A percentile compares a stretch with the other conserved stretches of the same genome.
phyloP scores from a whole-genome alignment of 768 basidiomycete genomes.

The Atractiella rhizophila region DNA sequence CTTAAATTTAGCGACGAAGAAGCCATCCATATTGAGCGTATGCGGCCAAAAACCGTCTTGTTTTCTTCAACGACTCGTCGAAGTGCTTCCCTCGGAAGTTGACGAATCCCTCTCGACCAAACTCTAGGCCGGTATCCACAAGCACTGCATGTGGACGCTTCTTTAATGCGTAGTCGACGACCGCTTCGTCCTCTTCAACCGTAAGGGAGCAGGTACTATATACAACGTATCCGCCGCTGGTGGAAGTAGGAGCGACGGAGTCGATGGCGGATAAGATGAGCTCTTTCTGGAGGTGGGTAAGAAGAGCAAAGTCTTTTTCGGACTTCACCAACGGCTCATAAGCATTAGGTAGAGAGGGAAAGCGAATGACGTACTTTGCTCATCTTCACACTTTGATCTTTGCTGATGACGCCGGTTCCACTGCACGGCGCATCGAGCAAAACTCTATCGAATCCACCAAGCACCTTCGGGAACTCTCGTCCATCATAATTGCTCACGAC shows the following conservation, averaged over 20 bases:
- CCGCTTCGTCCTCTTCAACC: conserved; percentile 93
- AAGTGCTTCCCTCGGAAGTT: conserved; percentile 77
- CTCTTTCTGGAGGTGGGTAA: conserved; percentile 96
- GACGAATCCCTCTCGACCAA: conserved; percentile 76
- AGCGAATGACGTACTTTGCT: conserved; percentile 52
- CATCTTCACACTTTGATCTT: conserved; percentile 86
- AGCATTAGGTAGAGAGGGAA: background rate
- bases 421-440: conserved; percentile 90
- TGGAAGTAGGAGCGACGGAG: conserved; percentile 66
- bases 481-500: conserved; percentile 93
- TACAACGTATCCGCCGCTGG: conserved; percentile 76
- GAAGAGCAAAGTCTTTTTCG: conserved; percentile 76
- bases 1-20: conserved; percentile 95
- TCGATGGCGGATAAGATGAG: conserved; percentile 94
- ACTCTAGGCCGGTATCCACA: conserved; percentile 73
- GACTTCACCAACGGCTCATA: conserved; percentile 29
- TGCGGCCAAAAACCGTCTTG: conserved; percentile 72
- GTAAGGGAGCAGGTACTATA: conserved; percentile 98
- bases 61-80: conserved; percentile 47
- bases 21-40: conserved; percentile 99
- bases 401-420: conserved; percentile 93
- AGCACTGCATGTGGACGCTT: conserved; percentile 82
- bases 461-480: conserved; percentile 89
- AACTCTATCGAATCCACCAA: conserved; percentile 96
- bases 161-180: conserved; percentile 85